Percentiles rank a stretch among this genome's conserved stretches.
phyloP scores from a whole-genome alignment of 371 early-diverging fungal species.

The Entomophthora muscae region DNA sequence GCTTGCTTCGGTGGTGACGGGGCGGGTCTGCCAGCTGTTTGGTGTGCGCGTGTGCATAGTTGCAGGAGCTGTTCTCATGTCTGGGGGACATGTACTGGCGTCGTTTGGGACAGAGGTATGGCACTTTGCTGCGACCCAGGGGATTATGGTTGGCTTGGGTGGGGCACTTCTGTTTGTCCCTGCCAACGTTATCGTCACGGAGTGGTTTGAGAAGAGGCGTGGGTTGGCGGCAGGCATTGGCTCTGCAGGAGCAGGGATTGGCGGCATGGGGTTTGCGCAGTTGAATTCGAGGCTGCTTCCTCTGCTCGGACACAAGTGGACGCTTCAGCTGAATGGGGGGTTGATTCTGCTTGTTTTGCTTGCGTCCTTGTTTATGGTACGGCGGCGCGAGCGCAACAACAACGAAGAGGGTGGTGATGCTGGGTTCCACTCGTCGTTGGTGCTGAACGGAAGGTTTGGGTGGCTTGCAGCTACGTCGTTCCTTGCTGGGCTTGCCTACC shows the following conservation, averaged over 20 bases:
- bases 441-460: not conserved
- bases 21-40: constrained; percentile 17
- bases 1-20: constrained; percentile 21
- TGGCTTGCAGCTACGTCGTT: not conserved
- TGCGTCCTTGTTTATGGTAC: not conserved
- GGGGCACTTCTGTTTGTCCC: constrained; percentile 36
- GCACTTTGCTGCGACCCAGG: constrained; percentile 49
- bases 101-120: too few species aligned
- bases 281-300: constrained; percentile 15
- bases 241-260: constrained; percentile 39
- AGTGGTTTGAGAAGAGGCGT: too few species aligned
- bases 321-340: constrained; percentile 14
- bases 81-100: constrained; percentile 19
- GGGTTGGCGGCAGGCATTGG: constrained; percentile 47
- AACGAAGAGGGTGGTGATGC: not conserved
- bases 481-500: constrained; percentile 16
- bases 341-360: constrained; percentile 13
- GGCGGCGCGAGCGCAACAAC: not conserved
- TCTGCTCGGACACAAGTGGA: constrained; percentile 15
- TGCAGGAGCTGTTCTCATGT: constrained; percentile 19
- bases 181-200: constrained; percentile 14
- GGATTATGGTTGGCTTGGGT: constrained; percentile 40
- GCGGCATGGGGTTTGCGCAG: constrained; percentile 26
- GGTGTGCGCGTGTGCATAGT: constrained; percentile 21
- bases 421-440: not conserved